Conservation (phyloP, 306 rosid species). For the Heteromeles arbutifolia region DNA sequence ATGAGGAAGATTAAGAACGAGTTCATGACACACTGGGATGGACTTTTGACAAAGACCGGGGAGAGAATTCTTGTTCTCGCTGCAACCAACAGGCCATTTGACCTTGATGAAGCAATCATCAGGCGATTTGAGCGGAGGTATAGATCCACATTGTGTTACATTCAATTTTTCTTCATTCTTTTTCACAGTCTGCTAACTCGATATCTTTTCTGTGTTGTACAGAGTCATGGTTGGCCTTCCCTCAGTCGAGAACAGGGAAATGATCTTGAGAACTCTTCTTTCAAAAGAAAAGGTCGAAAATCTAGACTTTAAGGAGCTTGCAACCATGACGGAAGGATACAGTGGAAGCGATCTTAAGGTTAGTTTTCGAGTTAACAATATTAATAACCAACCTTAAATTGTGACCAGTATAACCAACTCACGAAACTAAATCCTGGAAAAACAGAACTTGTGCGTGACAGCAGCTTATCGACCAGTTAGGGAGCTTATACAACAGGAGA, state of each 20-base stretch:
- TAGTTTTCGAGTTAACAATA: constrained; percentile 8
- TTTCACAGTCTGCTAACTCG: constrained; percentile 3
- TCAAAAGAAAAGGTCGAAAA: constrained; percentile 56
- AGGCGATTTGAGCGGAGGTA: constrained; percentile 82
- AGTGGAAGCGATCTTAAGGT: constrained; percentile 98
- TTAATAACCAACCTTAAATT: not conserved
- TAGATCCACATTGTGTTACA: not conserved
- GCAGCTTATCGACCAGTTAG: constrained; percentile 93
- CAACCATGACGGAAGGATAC: constrained; percentile 72
- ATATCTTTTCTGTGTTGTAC: constrained; percentile 10
- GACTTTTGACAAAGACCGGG: constrained; percentile 52
- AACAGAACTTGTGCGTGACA: constrained; percentile 83
- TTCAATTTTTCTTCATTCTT: not conserved
- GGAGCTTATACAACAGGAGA: constrained; percentile 82
- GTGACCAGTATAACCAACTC: constrained; percentile 3
- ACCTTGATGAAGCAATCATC: constrained; percentile 84
- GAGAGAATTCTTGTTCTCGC: constrained; percentile 68
- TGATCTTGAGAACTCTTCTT: constrained; percentile 63
- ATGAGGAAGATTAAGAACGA: constrained; percentile 81
- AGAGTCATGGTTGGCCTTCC: constrained; percentile 90
- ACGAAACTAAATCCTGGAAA: constrained; percentile 26
- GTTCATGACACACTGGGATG: constrained; percentile 86
- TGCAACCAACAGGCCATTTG: constrained; percentile 85
- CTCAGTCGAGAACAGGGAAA: constrained; percentile 61
- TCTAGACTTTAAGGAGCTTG: constrained; percentile 71